phyloP scores from a whole-genome alignment of 306 rosid species.

The Elaeagnus macrophylla region DNA sequence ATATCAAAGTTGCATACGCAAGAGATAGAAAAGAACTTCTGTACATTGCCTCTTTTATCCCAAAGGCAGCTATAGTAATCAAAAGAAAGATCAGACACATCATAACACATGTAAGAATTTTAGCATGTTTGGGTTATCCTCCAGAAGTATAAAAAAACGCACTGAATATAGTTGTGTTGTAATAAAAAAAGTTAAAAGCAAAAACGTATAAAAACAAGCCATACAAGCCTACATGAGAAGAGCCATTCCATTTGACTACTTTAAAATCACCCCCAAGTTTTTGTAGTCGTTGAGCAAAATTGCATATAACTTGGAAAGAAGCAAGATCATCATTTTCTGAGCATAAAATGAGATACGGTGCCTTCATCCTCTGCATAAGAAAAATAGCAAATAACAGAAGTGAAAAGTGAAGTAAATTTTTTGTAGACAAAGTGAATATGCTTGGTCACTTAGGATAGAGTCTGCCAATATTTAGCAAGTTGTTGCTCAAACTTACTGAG shows the following conservation, averaged over 20 bases:
- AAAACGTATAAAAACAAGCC: slow-evolving; percentile 1
- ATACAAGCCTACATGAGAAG: slow-evolving; percentile 85
- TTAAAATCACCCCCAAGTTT: slow-evolving; percentile 82
- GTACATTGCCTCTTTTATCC: slow-evolving; percentile 4
- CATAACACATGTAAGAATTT: slow-evolving; percentile 7
- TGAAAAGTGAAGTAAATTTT: background rate
- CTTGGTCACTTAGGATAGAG: slow-evolving; percentile 59
- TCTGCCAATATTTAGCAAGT: slow-evolving; percentile 92
- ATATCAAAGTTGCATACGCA: background rate
- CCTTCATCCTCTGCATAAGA: slow-evolving; percentile 69
- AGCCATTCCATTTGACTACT: slow-evolving; percentile 63
- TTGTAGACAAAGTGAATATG: background rate
- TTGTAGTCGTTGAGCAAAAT: slow-evolving; percentile 55
- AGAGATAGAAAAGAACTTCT: no score
- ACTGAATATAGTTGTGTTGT: no score
- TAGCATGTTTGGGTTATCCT: background rate
- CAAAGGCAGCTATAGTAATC: background rate
- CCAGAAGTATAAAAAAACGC: background rate
- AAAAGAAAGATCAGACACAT: background rate
- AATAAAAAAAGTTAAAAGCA: no score
- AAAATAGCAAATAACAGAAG: slow-evolving; percentile 1
- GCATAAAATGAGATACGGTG: slow-evolving; percentile 77
- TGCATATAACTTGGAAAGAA: slow-evolving; percentile 55
- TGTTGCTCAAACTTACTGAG: slow-evolving; percentile 80
- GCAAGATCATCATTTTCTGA: slow-evolving; percentile 87